Evolutionary conservation across 2,329 filamentous ascomycete species (phyloP), one percentile per base, ranked within the genome.

Genomic region (Byssothecium circinans): DNA sequence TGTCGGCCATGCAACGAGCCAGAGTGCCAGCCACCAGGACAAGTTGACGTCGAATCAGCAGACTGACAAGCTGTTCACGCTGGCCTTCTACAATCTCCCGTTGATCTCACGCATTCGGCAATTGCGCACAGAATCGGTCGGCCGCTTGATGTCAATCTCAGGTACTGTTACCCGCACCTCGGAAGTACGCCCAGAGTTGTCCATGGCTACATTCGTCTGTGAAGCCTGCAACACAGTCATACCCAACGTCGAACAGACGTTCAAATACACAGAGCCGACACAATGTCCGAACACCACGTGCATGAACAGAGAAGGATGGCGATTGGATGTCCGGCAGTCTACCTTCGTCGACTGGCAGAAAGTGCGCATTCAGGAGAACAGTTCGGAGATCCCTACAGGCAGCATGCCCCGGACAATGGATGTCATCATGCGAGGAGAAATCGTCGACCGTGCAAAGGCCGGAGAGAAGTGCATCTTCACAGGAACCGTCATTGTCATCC

Each of bases 261-360:
- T 99, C 76, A 85, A 91, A 65, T 99, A 96, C 73, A 96, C 92
- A 0, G 94, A 99, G 68, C 94, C 94, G 0, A 92, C 91, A 3
- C 90, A 96, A 75, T 99, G 94, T 61, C 92, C 94, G 8, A 97
- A 97, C 66, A 70, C 78, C 20, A 88, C 82, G 6, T 99, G 94
- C 69, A 86, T 86, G 61, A 99, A 99, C 74, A 86, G 94, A 20
- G 77, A 86, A 49, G 90, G 88, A n/a, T 99, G 94, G 94, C 85
- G 91, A 57, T 76, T 99, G n/a, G 92, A 99, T 62, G 96, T 99
- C 64, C 82, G 90, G 35, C 92, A 95, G 71, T 96, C 91, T 71
- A 97, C 91, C 0, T 99, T 99, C 68, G 88, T 99, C 52, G 94
- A 99, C 74, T 99, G 94, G 94, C 94, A 99, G 69, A 97, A 97